Evolutionary conservation across 2,329 filamentous ascomycete species (phyloP).

Genomic region (Stagonosporopsis cucurbitacearum): DNA sequence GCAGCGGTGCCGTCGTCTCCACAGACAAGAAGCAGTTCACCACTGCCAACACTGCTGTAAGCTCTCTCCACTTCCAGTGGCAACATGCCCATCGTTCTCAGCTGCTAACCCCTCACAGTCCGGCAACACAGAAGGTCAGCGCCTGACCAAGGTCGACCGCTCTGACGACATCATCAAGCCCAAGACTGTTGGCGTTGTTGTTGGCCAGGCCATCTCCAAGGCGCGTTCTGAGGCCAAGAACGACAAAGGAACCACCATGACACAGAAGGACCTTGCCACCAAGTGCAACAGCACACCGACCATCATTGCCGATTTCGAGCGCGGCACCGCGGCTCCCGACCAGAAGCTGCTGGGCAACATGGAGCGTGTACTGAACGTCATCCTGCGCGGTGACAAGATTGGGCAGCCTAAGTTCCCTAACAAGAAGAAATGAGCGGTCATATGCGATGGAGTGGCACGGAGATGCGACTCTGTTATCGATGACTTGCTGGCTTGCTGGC

Average conservation of each 20-base stretch:
- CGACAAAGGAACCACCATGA: conserved; percentile 75
- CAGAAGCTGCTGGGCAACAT: conserved; percentile 80
- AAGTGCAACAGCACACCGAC: conserved; percentile 87
- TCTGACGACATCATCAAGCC: conserved; percentile 97
- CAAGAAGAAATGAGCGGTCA: conserved; percentile 61
- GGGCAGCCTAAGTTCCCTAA: conserved; percentile 82
- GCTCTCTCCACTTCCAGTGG: conserved; percentile 46
- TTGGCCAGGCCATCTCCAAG: conserved; percentile 82
- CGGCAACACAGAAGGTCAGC: conserved; percentile 75
- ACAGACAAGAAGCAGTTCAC: conserved; percentile 89
- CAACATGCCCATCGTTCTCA: not conserved
- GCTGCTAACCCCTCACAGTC: conserved; percentile 11
- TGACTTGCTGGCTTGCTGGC: not conserved
- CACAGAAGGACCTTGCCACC: conserved; percentile 84
- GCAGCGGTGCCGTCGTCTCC: conserved; percentile 74
- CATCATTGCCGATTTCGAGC: conserved; percentile 85
- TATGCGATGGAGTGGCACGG: not conserved
- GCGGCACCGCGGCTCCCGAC: conserved; percentile 77
- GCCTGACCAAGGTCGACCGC: conserved; percentile 96
- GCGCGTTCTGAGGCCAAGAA: conserved; percentile 82
- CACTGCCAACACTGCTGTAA: conserved; percentile 75
- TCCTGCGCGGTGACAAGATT: conserved; percentile 85
- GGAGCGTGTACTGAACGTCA: conserved; percentile 86
- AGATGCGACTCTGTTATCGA: conserved; percentile 3
- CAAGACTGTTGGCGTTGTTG: conserved; percentile 78